phyloP scores from a whole-genome alignment of 495 filamentous ascomycete species.

The Chaetomidium leptoderma region DNA sequence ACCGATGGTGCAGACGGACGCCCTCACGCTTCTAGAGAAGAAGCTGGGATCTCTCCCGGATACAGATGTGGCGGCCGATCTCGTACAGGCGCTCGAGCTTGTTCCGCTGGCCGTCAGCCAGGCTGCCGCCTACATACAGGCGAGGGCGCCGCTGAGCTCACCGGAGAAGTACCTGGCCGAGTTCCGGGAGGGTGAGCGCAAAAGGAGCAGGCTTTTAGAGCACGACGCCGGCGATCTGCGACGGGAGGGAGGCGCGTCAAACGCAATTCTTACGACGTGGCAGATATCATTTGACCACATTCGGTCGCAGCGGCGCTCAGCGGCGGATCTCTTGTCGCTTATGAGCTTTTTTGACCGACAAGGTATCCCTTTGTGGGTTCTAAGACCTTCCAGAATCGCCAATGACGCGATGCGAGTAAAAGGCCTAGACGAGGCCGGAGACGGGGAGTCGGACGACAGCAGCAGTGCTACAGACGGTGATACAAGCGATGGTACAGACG shows the following conservation, averaged over 20 bases:
- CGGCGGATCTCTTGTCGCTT: slow-evolving; percentile 37
- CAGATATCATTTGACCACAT: slow-evolving; percentile 33
- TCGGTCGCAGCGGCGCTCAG: slow-evolving; percentile 19
- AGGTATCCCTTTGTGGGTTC: slow-evolving; percentile 36
- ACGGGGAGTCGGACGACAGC: not conserved
- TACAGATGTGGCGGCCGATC: slow-evolving; percentile 19
- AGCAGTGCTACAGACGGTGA: too few species aligned
- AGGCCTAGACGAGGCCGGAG: not conserved
- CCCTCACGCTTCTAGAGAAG: slow-evolving; percentile 30
- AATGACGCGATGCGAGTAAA: not conserved
- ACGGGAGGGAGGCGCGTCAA: slow-evolving; percentile 25
- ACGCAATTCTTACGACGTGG: slow-evolving; percentile 34
- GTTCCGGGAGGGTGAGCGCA: slow-evolving; percentile 33
- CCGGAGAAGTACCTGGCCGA: slow-evolving; percentile 36
- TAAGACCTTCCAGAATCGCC: slow-evolving; percentile 5
- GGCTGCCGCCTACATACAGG: slow-evolving; percentile 45
- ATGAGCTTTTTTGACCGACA: slow-evolving; percentile 46
- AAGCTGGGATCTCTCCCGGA: slow-evolving; percentile 25
- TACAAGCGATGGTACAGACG: not conserved
- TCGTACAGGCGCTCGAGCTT: slow-evolving; percentile 38
- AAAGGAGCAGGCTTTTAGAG: slow-evolving; percentile 29
- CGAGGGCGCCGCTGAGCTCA: slow-evolving; percentile 23
- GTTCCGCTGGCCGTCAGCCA: slow-evolving; percentile 53
- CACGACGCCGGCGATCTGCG: slow-evolving; percentile 30
- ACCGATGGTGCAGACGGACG: slow-evolving; percentile 25